Evolutionary conservation across 441 rosid species (phyloP), one percentile per base, ranked within the genome.

Genomic region (Adansonia gregorii): DNA sequence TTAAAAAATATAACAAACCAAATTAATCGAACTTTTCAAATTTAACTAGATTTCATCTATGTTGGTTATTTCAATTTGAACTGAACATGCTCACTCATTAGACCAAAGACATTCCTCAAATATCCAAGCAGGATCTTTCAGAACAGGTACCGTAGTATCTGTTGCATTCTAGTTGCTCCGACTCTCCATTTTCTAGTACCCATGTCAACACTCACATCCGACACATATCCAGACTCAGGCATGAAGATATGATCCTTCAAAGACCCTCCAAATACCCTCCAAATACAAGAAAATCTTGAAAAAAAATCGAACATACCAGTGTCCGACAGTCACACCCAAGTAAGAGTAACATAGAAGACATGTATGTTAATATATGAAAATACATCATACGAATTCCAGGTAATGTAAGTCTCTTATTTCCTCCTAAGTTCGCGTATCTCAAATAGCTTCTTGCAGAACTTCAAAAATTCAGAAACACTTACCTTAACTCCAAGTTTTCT

Each of bases 401-500:
- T 55, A 14, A 55, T 27, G 6, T 6, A 58, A 43, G 55, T 22
- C 59, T 71, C 64, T 49, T n/a, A 52, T 65, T 66, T 54, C 81
- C 2, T 49, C 61, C 79, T 10, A 31, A 39, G 31, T 31, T 31
- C 49, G 12, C n/a, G 54, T 14, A n/a, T 35, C 22, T 10, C 14
- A 69, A 49, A 17, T 61, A 48, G 39, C 14, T 20, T 24, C 39
- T 52, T 49, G 9, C 19, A 52, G 24, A 78, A 73, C 43, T 20
- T 20, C 60, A 41, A 19, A 79, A 43, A 41, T 31, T 27, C 8
- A 72, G 64, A 66, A 73, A 74, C 19, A 82, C 91, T 86, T 84
- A 85, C 99, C 93, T 93, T 85, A 74, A 90, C 61, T 73, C 99
- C 95, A 82, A 94, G 91, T 86, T 89, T 96, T 83, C 89, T 93